Percentiles rank a stretch among this genome's conserved stretches.
These are phyloP conservation scores for Cardamine chenopodiifolia DNA, from an alignment of 345 rosid species.

Conservation along the genomic window DNA sequence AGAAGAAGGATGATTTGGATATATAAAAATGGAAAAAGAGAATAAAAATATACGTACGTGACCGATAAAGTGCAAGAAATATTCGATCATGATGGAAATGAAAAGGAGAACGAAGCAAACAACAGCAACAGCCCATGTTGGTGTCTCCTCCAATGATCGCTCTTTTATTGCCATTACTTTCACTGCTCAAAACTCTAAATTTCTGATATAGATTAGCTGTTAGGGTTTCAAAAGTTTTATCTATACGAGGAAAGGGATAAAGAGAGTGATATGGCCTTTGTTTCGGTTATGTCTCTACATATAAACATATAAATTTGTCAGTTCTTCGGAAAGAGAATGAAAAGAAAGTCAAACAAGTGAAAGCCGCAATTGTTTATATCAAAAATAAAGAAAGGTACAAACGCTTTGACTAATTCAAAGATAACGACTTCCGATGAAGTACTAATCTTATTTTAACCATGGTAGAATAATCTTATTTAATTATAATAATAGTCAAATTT, in stretches of 20 bases:
- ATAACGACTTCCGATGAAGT: constrained; percentile 22
- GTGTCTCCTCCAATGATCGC: constrained; percentile 61
- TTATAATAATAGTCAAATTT: too few relatives aligned
- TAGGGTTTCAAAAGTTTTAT: constrained; percentile 27
- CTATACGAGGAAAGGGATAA: constrained; percentile 8
- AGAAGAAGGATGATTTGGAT: background rate
- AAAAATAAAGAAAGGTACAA: constrained; percentile 4
- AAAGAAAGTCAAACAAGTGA: constrained; percentile 39
- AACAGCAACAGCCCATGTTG: constrained; percentile 94
- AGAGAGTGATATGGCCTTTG: constrained; percentile 30
- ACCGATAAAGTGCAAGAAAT: constrained; percentile 58
- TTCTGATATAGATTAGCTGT: constrained; percentile 1
- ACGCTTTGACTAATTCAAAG: constrained; percentile 43
- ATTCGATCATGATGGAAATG: constrained; percentile 76
- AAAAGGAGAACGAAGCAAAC: constrained; percentile 71
- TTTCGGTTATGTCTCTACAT: constrained; percentile 25
- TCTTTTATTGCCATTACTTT: constrained; percentile 43
- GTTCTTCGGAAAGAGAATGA: background rate
- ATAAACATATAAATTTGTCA: constrained; percentile 20
- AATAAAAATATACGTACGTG: constrained; percentile 43
- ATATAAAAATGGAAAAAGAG: constrained; percentile 9
- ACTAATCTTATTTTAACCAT: background rate
- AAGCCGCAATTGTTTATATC: constrained; percentile 17
- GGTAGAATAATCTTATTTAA: too few relatives aligned
- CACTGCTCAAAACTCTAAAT: constrained; percentile 10